Base-by-base conservation (phyloP, 2,329 filamentous ascomycete genomes). In the Phialophora expanda region DNA sequence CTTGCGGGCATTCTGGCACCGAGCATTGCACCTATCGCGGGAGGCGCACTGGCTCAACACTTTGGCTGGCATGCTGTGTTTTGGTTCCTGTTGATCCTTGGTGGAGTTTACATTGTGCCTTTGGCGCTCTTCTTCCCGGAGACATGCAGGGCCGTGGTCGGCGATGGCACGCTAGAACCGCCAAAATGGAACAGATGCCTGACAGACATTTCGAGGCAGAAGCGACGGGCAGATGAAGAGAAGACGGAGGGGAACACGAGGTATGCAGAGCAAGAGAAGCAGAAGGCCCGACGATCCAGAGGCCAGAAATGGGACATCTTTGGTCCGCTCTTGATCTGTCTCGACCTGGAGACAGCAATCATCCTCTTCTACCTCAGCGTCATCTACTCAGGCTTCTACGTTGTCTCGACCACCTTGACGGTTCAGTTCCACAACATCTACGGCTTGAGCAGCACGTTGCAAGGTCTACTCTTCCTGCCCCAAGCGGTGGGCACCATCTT, bases 11-110 rank as follows among this genome's bases (percentile, higher is more conserved):
- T 75, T 17, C 73, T 84, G 30, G 81, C 79, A 0, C 82, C 81
- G 7, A 80, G 81, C 0, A 65, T 85, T 7, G 83, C 81, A 0
- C 84, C 84, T 0, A 78, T 84, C 0, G 78, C 85, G 24, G 84
- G 84, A 0, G 84, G 83, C 11, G 72, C 80, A 0, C 68, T 86
- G 0, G 76, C 79, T 0, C 78, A 82, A 54, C 76, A 78, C 51
- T 69, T 84, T 0, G 83, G 83, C 0, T 86, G 84, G 83, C 75
- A 78, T 50, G 76, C 78, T 0, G 80, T 85, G 3, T 86, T 86
- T 67, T 86, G 83, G 82, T 83, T 85, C 64, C 75, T 86, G 6
- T 74, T 80, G 28, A 84, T 86, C n/a, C 75, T 82, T 48, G 74
- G 78, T 0, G 79, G 75, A 0, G 71, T 73, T 1, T 68, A 74